Conservation (phyloP, 192 early-diverging fungal genomes). For the Cladochytrium replicatum region DNA sequence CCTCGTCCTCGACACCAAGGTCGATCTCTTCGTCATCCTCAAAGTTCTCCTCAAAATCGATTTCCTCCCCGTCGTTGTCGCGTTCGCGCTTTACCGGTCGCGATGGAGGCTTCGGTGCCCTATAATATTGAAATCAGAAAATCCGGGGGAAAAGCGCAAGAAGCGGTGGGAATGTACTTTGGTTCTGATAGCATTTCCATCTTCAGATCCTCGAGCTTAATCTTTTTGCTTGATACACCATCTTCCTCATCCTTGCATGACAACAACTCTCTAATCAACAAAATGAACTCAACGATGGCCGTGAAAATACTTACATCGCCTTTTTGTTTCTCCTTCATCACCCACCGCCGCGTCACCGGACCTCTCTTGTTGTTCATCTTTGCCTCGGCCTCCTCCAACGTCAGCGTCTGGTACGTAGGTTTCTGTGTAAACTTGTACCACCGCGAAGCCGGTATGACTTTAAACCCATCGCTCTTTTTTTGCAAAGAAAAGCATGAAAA, state of each 20-base stretch:
- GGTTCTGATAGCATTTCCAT: too few species aligned
- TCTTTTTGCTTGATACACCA: background rate
- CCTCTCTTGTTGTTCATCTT: slow-evolving; percentile 19
- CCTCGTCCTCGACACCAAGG: slow-evolving; percentile 42
- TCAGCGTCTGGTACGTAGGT: slow-evolving; percentile 32
- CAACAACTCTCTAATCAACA: too few species aligned
- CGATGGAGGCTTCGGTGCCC: too few species aligned
- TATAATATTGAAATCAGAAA: slow-evolving; percentile 1
- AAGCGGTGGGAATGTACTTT: too few species aligned
- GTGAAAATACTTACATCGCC: background rate
- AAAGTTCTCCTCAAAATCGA: slow-evolving; percentile 36
- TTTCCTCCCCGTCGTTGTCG: slow-evolving; percentile 24
- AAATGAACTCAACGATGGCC: background rate
- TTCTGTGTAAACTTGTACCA: slow-evolving; percentile 36
- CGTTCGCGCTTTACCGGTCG: too few species aligned
- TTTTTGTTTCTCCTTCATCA: background rate
- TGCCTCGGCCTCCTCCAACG: slow-evolving; percentile 40
- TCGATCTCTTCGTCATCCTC: slow-evolving; percentile 38
- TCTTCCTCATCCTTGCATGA: background rate
- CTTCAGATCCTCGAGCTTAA: slow-evolving; percentile 3
- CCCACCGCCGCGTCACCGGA: background rate
- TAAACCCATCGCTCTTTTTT: slow-evolving; percentile 18
- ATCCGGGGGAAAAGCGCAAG: background rate
- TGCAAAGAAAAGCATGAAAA: background rate
- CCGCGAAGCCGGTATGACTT: slow-evolving; percentile 30